phyloP scores from a whole-genome alignment of 371 early-diverging fungal species.

The Syncephalis fuscata region DNA sequence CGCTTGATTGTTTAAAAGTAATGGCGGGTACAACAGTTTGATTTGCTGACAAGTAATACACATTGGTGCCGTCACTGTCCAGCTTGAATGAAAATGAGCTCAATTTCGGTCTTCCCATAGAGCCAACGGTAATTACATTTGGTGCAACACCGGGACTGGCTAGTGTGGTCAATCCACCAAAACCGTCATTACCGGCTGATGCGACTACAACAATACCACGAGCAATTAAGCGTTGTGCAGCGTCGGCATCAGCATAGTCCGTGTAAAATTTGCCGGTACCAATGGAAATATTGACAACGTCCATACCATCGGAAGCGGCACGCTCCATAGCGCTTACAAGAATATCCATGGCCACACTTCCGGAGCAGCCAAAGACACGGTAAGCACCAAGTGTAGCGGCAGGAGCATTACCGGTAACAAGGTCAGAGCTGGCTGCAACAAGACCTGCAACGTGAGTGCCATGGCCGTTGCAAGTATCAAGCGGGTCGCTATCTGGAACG shows the following conservation, averaged over 20 bases:
- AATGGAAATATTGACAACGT: slow-evolving; percentile 47
- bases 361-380: slow-evolving; percentile 41
- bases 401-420: slow-evolving; percentile 38
- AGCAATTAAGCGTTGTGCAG: slow-evolving; percentile 17
- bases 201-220: slow-evolving; percentile 24
- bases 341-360: slow-evolving; percentile 27
- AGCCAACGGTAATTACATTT: slow-evolving; percentile 46
- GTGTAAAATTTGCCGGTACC: slow-evolving; percentile 30
- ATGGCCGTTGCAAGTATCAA: slow-evolving; percentile 25
- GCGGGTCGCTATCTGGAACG: slow-evolving; percentile 26
- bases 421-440: slow-evolving; percentile 20
- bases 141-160: slow-evolving; percentile 39
- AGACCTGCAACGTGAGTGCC: slow-evolving; percentile 48
- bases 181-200: slow-evolving; percentile 59
- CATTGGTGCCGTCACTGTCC: slow-evolving; percentile 1
- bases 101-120: slow-evolving; percentile 35
- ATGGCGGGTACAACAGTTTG: not conserved
- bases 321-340: slow-evolving; percentile 43
- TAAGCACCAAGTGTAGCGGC: slow-evolving; percentile 35
- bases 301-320: slow-evolving; percentile 36
- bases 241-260: slow-evolving; percentile 20
- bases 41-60: slow-evolving; percentile 5
- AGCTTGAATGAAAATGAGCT: slow-evolving; percentile 9
- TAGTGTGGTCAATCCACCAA: slow-evolving; percentile 35
- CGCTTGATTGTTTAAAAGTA: not conserved